These are phyloP conservation scores for Leccinum subspadiceum DNA, from an alignment of 1,284 basidiomycete species.

Conservation along the genomic window DNA sequence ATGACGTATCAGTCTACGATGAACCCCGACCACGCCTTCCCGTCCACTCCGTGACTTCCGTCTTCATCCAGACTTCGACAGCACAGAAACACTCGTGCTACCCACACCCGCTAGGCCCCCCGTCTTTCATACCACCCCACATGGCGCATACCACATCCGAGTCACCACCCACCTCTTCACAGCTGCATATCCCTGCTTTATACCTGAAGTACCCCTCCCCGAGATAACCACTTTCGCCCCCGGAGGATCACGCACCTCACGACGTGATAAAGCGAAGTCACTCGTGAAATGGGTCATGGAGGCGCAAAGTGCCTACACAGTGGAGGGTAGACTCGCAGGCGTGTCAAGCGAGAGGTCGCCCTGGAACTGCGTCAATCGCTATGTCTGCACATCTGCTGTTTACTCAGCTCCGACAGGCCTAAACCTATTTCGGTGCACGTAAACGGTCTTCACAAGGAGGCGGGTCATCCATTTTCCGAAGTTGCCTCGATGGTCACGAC, in stretches of 20 bases:
- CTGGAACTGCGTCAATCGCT: slow-evolving; percentile 60
- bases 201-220: slow-evolving; percentile 45
- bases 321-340: slow-evolving; percentile 16
- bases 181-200: slow-evolving; percentile 62
- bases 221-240: slow-evolving; percentile 19
- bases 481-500: not conserved
- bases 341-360: slow-evolving; percentile 40
- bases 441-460: slow-evolving; percentile 84
- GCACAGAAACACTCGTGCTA: slow-evolving; percentile 11
- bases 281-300: slow-evolving; percentile 26
- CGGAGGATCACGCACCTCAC: slow-evolving; percentile 27
- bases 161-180: slow-evolving; percentile 72
- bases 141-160: not conserved
- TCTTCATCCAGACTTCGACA: slow-evolving; percentile 13
- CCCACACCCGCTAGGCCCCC: slow-evolving; percentile 20
- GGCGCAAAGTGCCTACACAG: slow-evolving; percentile 14
- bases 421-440: slow-evolving; percentile 74
- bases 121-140: slow-evolving; percentile 21
- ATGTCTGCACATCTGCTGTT: slow-evolving; percentile 34
- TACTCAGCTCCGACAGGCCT: slow-evolving; percentile 35
- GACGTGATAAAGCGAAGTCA: slow-evolving; percentile 25
- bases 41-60: slow-evolving; percentile 17
- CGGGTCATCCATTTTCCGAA: slow-evolving; percentile 21
- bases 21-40: slow-evolving; percentile 20
- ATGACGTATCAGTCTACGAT: slow-evolving; percentile 17